A percentile compares a stretch with the other conserved stretches of the same genome.
phyloP scores from a whole-genome alignment of 2,329 filamentous ascomycete genomes.

The Zymoseptoria brevis region DNA sequence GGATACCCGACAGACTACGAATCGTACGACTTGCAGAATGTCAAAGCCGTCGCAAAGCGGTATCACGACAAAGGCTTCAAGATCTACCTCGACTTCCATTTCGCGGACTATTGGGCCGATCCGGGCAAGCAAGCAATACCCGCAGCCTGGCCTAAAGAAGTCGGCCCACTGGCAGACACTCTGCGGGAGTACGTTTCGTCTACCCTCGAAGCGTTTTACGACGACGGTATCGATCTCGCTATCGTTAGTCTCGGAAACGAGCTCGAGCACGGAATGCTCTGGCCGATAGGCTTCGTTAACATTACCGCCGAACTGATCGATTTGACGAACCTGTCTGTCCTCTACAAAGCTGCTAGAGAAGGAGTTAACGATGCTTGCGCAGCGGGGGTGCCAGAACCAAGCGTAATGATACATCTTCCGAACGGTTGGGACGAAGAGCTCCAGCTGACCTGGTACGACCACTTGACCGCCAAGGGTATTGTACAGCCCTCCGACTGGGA shows the following conservation, averaged over 20 bases:
- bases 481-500: slow-evolving; percentile 26
- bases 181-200: slow-evolving; percentile 30
- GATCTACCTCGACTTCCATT: slow-evolving; percentile 32
- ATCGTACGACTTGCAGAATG: slow-evolving; percentile 29
- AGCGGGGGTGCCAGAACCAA: slow-evolving; percentile 24
- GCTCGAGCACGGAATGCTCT: slow-evolving; percentile 33
- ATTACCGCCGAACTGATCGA: slow-evolving; percentile 31
- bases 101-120: slow-evolving; percentile 32
- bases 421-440: slow-evolving; percentile 27
- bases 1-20: slow-evolving; percentile 13
- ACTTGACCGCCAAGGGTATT: slow-evolving; percentile 23
- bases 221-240: slow-evolving; percentile 33
- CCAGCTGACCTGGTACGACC: slow-evolving; percentile 27
- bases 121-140: slow-evolving; percentile 30
- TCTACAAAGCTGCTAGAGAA: slow-evolving; percentile 25
- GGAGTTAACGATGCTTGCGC: slow-evolving; percentile 28
- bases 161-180: slow-evolving; percentile 24
- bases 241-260: slow-evolving; percentile 38
- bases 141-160: slow-evolving; percentile 29
- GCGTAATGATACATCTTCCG: slow-evolving; percentile 31
- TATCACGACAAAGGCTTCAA: slow-evolving; percentile 31
- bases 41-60: slow-evolving; percentile 27
- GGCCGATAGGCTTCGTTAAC: slow-evolving; percentile 29
- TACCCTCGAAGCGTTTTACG: slow-evolving; percentile 34
- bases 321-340: slow-evolving; percentile 29